Percentiles rank a stretch among this genome's conserved stretches.
phyloP scores from a whole-genome alignment of 2,329 filamentous ascomycete genomes.

The Helicocarpus griseus region DNA sequence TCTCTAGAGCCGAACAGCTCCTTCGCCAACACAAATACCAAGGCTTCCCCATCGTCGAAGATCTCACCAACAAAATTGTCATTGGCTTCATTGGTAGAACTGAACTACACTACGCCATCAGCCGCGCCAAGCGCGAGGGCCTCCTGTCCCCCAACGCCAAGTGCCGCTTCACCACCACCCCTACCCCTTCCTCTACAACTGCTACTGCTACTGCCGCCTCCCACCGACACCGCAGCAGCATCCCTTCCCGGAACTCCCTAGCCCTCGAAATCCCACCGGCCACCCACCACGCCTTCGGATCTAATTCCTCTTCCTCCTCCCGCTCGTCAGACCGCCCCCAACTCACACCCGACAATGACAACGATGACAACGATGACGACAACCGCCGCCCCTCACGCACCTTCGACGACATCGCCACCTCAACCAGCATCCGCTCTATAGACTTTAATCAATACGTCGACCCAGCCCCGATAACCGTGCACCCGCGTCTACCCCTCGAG shows the following conservation, averaged over 20 bases:
- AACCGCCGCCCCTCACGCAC: conserved; percentile 34
- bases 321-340: neutral
- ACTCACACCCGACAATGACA: neutral
- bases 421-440: conserved; percentile 48
- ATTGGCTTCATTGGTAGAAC: conserved; percentile 89
- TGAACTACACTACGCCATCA: conserved; percentile 82
- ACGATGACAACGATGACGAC: neutral
- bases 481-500: conserved; percentile 83
- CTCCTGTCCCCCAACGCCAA: conserved; percentile 56
- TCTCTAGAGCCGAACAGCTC: conserved; percentile 68
- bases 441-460: conserved; percentile 87
- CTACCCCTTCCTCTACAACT: no score
- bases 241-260: neutral
- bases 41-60: conserved; percentile 85
- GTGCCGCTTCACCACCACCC: conserved; percentile 57
- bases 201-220: no score
- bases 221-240: conserved; percentile 31
- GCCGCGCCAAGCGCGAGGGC: conserved; percentile 62
- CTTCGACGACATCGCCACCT: conserved; percentile 51
- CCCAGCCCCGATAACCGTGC: conserved; percentile 77
- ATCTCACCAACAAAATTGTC: conserved; percentile 58
- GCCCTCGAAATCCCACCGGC: neutral
- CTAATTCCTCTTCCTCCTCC: neutral
- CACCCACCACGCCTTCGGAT: neutral
- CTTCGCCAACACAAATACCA: conserved; percentile 74